Percentiles rank a stretch among this genome's conserved stretches.
phyloP scores from a whole-genome alignment of 306 rosid species.

The Crotalaria pallida region DNA sequence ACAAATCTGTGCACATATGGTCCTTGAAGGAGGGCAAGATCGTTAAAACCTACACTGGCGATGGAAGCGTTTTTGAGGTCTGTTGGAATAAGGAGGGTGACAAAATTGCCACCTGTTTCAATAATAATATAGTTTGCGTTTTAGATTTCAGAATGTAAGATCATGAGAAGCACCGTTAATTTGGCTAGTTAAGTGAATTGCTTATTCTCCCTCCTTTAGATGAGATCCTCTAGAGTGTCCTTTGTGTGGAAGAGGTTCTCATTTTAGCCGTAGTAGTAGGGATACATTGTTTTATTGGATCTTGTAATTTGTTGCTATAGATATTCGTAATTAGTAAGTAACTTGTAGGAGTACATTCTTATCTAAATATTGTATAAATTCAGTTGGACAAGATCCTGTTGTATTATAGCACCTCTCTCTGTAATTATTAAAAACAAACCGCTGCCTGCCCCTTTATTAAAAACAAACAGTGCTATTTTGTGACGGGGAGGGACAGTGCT shows the following conservation, averaged over 20 bases:
- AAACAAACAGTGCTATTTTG: no score
- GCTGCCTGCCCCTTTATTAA: no score
- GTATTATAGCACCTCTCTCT: background rate
- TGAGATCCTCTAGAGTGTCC: background rate
- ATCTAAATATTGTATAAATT: background rate
- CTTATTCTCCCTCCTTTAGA: background rate
- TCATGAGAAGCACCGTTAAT: background rate
- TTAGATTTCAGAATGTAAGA: conserved; percentile 43
- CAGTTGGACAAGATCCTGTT: background rate
- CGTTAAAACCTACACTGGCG: conserved; percentile 62
- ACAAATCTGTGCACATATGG: conserved; percentile 76
- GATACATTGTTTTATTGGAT: background rate
- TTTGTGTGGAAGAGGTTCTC: background rate
- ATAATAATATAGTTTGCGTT: conserved; percentile 64
- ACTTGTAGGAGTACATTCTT: background rate
- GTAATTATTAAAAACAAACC: no score
- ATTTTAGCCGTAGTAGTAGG: background rate
- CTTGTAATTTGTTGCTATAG: background rate
- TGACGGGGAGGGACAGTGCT: no score
- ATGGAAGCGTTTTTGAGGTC: conserved; percentile 83
- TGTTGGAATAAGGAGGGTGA: conserved; percentile 92
- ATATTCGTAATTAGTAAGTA: background rate
- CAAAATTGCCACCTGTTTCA: conserved; percentile 81
- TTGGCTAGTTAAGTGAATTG: conserved; percentile 4
- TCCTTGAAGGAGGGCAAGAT: conserved; percentile 83